phyloP scores from a whole-genome alignment of 495 filamentous ascomycete genomes.

The Sporormia fimetaria region DNA sequence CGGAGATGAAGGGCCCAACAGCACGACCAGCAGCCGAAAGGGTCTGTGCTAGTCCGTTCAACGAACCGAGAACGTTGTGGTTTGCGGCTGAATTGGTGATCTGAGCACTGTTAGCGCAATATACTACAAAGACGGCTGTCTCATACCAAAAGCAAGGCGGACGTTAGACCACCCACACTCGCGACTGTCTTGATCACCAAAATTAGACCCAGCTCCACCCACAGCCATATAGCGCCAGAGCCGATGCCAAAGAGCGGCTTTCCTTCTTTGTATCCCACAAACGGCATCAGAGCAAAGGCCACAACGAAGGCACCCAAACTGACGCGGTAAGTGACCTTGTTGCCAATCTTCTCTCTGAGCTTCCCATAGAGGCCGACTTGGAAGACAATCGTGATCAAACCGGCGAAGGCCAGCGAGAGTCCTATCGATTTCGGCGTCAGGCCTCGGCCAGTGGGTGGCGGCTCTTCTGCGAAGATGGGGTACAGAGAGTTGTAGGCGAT shows the following conservation, averaged over 20 bases:
- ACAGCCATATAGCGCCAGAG: slow-evolving; percentile 50
- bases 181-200: slow-evolving; percentile 81
- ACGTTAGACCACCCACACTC: slow-evolving; percentile 78
- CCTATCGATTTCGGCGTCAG: slow-evolving; percentile 74
- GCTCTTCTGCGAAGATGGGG: slow-evolving; percentile 73
- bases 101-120: slow-evolving; percentile 35
- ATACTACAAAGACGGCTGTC: background rate
- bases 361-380: slow-evolving; percentile 74
- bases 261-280: slow-evolving; percentile 63
- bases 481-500: slow-evolving; percentile 85
- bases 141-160: slow-evolving; percentile 71
- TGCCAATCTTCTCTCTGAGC: slow-evolving; percentile 71
- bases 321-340: slow-evolving; percentile 67
- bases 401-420: slow-evolving; percentile 73
- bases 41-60: slow-evolving; percentile 91
- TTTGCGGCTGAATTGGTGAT: slow-evolving; percentile 89
- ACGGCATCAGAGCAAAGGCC: slow-evolving; percentile 80
- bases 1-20: slow-evolving; percentile 77
- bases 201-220: slow-evolving; percentile 62
- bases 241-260: slow-evolving; percentile 37
- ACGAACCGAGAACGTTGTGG: slow-evolving; percentile 71
- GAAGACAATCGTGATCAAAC: slow-evolving; percentile 73
- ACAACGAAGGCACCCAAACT: slow-evolving; percentile 73
- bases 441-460: slow-evolving; percentile 60
- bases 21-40: slow-evolving; percentile 85